These are phyloP conservation scores for Solanum arcanum DNA, from an alignment of 257 asterid genomes.

Conservation along the genomic window DNA sequence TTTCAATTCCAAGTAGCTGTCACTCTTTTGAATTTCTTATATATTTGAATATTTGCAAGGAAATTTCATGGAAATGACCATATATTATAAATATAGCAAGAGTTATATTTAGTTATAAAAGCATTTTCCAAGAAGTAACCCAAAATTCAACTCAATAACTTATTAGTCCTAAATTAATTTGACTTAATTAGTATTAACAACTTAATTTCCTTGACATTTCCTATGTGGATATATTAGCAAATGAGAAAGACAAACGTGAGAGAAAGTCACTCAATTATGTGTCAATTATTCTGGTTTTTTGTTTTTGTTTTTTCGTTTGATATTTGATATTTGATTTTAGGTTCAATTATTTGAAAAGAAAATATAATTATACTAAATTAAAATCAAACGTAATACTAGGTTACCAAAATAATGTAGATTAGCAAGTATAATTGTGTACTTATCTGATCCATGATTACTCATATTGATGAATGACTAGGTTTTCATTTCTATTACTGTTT, in stretches of 20 bases:
- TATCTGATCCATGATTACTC: not conserved
- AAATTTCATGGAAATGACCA: not conserved
- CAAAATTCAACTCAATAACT: not conserved
- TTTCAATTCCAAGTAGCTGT: not conserved
- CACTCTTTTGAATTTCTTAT: not conserved
- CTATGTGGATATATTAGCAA: not conserved
- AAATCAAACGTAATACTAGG: not conserved
- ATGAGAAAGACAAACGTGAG: not conserved
- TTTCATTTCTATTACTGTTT: too few species aligned
- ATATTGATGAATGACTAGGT: not conserved
- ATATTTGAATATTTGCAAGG: not conserved
- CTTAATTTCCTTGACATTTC: not conserved
- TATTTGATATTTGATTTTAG: not conserved
- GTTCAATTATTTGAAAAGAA: rapidly evolving
- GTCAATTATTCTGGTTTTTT: not conserved
- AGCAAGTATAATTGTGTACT: not conserved
- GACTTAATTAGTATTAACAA: not conserved
- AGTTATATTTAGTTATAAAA: not conserved
- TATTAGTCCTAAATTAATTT: not conserved
- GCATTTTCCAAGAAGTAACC: not conserved
- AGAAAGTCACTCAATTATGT: not conserved
- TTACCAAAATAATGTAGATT: not conserved
- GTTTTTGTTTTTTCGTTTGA: not conserved
- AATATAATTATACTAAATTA: not conserved
- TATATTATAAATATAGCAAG: not conserved